Evolutionary conservation across 2,329 filamentous ascomycete genomes (phyloP).

Genomic region (Teratosphaeria nubilosa): DNA sequence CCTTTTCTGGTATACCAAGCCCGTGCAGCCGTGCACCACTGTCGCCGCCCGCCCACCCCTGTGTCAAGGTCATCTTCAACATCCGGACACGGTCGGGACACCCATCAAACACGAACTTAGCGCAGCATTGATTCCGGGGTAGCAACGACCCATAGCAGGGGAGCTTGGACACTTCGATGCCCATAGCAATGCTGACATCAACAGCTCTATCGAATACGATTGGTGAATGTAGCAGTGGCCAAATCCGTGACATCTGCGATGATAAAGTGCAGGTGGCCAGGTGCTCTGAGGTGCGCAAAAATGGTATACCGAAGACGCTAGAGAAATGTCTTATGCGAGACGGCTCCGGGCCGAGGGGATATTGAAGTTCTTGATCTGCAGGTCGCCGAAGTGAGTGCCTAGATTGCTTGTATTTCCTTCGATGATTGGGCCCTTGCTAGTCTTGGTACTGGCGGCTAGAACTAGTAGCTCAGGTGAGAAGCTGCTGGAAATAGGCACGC

Average conservation of each 20-base stretch:
- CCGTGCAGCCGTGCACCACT: background rate
- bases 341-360: background rate
- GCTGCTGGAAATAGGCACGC: background rate
- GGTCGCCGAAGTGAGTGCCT: background rate
- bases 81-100: background rate
- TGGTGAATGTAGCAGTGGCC: background rate
- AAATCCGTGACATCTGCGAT: background rate
- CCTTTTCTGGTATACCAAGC: background rate
- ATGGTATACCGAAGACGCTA: background rate
- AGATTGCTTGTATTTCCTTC: background rate
- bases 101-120: background rate
- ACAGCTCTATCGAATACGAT: background rate
- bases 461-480: background rate
- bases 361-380: background rate
- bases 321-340: background rate
- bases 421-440: background rate
- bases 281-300: background rate
- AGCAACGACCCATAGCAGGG: background rate
- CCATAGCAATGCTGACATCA: background rate
- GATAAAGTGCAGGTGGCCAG: background rate
- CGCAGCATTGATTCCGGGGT: background rate
- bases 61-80: background rate
- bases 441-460: background rate
- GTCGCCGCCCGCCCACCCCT: background rate
- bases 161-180: background rate